Conservation (phyloP, 495 filamentous ascomycete species). For the Jackrogersella multiformis region DNA sequence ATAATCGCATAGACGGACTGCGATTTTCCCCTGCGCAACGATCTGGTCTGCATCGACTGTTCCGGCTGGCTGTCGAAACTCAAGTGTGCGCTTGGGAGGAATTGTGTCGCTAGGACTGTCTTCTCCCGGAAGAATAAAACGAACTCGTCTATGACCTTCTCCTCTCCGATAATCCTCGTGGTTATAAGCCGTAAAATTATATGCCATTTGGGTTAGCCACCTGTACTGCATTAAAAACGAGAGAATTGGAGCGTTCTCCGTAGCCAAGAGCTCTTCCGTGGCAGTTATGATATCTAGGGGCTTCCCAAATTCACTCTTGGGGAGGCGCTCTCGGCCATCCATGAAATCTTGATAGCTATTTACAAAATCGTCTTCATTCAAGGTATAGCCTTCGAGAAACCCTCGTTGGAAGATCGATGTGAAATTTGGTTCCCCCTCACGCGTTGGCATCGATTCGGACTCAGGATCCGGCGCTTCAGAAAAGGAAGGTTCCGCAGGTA, state of each 20-base stretch:
- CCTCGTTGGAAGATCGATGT: slow-evolving; percentile 25
- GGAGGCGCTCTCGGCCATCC: not conserved
- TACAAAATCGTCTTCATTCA: slow-evolving; percentile 2
- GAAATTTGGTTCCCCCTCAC: not conserved
- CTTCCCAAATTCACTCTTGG: not conserved
- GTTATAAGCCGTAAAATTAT: slow-evolving; percentile 19
- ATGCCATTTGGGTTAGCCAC: not conserved
- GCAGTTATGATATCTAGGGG: not conserved
- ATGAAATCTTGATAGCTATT: too few species aligned
- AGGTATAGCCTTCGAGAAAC: slow-evolving; percentile 15
- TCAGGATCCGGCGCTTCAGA: not conserved
- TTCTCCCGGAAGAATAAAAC: not conserved
- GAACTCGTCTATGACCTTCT: too few species aligned
- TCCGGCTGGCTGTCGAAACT: slow-evolving; percentile 31
- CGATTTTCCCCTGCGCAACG: slow-evolving; percentile 9
- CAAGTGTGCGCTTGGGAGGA: slow-evolving; percentile 24
- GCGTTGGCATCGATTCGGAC: not conserved
- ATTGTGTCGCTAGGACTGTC: not conserved
- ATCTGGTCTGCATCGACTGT: slow-evolving; percentile 25
- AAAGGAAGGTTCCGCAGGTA: not conserved
- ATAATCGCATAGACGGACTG: slow-evolving; percentile 4
- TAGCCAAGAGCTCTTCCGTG: not conserved
- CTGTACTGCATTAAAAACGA: not conserved
- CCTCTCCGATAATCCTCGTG: not conserved
- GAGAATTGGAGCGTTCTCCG: not conserved